These are phyloP conservation scores for Carallia brachiata DNA, from an alignment of 345 rosid genomes.

Conservation along the genomic window DNA sequence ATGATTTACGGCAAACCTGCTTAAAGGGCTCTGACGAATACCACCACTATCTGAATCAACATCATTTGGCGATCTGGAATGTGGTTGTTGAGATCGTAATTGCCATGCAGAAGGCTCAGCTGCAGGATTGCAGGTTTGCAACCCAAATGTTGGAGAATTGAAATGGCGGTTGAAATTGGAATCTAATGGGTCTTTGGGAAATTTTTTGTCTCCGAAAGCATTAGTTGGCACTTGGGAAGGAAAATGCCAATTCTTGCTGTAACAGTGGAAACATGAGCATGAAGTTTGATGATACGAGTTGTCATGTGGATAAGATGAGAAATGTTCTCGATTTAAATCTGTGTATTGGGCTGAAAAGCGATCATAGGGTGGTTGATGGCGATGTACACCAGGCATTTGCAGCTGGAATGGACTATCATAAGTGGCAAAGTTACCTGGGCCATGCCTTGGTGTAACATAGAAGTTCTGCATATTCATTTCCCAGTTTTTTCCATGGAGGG, in stretches of 20 bases:
- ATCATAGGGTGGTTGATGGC: slow-evolving; percentile 1
- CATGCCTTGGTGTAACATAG: slow-evolving; percentile 7
- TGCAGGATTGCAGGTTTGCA: neutral
- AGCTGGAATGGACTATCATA: neutral
- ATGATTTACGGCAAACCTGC: neutral
- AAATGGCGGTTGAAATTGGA: slow-evolving; percentile 8
- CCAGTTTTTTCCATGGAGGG: neutral
- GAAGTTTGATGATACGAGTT: slow-evolving; percentile 6
- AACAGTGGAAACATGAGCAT: slow-evolving; percentile 27
- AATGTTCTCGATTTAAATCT: slow-evolving; percentile 11
- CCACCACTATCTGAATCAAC: slow-evolving; percentile 29
- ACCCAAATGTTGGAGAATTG: slow-evolving; percentile 2
- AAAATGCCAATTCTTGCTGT: slow-evolving; percentile 12
- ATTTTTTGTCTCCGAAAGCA: neutral
- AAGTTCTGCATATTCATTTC: slow-evolving; percentile 6
- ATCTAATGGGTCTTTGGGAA: slow-evolving; percentile 1
- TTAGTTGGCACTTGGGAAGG: slow-evolving; percentile 9
- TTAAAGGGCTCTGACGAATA: neutral
- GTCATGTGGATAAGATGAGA: slow-evolving; percentile 7
- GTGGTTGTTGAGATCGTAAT: slow-evolving; percentile 24
- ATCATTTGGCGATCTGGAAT: slow-evolving; percentile 33
- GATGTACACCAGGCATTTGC: neutral
- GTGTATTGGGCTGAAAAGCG: neutral
- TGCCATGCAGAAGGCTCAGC: slow-evolving; percentile 18
- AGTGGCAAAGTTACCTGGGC: neutral